These are phyloP conservation scores for Boletus bicolor DNA, from an alignment of 768 basidiomycete genomes.

Conservation along the genomic window DNA sequence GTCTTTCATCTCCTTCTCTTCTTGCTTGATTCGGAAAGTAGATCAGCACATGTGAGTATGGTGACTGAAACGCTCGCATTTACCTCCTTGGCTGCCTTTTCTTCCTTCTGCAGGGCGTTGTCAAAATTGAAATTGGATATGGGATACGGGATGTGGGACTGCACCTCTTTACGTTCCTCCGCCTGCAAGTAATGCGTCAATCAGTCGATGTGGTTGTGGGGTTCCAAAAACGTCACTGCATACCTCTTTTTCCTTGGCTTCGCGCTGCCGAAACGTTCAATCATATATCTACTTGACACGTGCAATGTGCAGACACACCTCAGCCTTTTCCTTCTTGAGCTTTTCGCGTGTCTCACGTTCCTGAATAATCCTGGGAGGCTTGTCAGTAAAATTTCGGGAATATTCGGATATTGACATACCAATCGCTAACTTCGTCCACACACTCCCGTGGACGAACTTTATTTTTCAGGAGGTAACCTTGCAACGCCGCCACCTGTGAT, in stretches of 20 bases:
- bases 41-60: slow-evolving; percentile 17
- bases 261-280: slow-evolving; percentile 47
- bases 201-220: slow-evolving; percentile 1
- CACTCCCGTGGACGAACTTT: slow-evolving; percentile 87
- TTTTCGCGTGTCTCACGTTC: slow-evolving; percentile 84
- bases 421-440: slow-evolving; percentile 74
- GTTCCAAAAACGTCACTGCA: slow-evolving; percentile 3
- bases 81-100: slow-evolving; percentile 58
- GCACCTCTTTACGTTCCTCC: slow-evolving; percentile 63
- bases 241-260: slow-evolving; percentile 76
- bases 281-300: background rate
- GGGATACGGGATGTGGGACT: background rate
- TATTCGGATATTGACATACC: slow-evolving; percentile 39
- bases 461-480: slow-evolving; percentile 86
- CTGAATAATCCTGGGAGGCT: slow-evolving; percentile 48
- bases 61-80: slow-evolving; percentile 11
- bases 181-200: slow-evolving; percentile 32
- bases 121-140: slow-evolving; percentile 7
- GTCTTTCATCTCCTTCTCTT: slow-evolving; percentile 47
- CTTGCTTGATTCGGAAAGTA: slow-evolving; percentile 32
- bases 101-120: slow-evolving; percentile 39
- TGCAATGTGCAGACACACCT: slow-evolving; percentile 33
- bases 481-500: slow-evolving; percentile 70
- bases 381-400: slow-evolving; percentile 4
- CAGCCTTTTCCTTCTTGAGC: slow-evolving; percentile 75